Evolutionary conservation across 2,329 filamentous ascomycete genomes (phyloP).

Genomic region (Aspergillus sclerotialis): DNA sequence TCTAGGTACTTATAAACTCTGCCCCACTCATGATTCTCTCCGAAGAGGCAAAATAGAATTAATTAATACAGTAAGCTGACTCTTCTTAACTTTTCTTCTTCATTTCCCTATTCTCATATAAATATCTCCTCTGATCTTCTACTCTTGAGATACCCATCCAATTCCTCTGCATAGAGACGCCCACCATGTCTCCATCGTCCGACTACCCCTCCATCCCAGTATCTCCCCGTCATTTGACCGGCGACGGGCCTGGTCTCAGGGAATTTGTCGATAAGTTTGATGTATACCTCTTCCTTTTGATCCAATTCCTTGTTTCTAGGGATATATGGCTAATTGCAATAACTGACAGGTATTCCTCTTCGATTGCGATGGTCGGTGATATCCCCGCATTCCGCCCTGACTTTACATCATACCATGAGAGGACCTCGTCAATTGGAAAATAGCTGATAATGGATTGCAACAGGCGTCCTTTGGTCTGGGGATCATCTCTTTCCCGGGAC

Average conservation of each 20-base stretch:
- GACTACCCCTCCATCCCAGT: slow-evolving; percentile 15
- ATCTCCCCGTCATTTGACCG: slow-evolving; percentile 60
- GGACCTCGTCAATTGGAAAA: too few relatives aligned
- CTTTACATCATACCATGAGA: too few relatives aligned
- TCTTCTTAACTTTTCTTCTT: too few relatives aligned
- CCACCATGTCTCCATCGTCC: background rate
- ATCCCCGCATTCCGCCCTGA: too few relatives aligned
- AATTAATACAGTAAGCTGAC: slow-evolving; percentile 3
- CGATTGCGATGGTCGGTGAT: slow-evolving; percentile 80
- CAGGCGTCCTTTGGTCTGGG: slow-evolving; percentile 94
- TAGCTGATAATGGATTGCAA: slow-evolving; percentile 27
- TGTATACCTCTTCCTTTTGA: slow-evolving; percentile 50
- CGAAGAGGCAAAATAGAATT: too few relatives aligned
- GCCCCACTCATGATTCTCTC: background rate
- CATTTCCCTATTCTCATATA: too few relatives aligned
- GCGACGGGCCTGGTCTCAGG: slow-evolving; percentile 67
- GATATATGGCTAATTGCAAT: slow-evolving; percentile 12
- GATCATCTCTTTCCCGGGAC: slow-evolving; percentile 81
- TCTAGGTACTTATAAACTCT: background rate
- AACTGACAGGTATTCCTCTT: slow-evolving; percentile 72
- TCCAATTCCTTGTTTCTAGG: background rate
- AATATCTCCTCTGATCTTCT: too few relatives aligned
- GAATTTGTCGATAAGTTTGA: slow-evolving; percentile 88
- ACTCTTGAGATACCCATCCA: too few relatives aligned
- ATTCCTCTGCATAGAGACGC: too few relatives aligned